phyloP scores from a whole-genome alignment of 1,284 basidiomycete genomes.

The Wallemia hederae region DNA sequence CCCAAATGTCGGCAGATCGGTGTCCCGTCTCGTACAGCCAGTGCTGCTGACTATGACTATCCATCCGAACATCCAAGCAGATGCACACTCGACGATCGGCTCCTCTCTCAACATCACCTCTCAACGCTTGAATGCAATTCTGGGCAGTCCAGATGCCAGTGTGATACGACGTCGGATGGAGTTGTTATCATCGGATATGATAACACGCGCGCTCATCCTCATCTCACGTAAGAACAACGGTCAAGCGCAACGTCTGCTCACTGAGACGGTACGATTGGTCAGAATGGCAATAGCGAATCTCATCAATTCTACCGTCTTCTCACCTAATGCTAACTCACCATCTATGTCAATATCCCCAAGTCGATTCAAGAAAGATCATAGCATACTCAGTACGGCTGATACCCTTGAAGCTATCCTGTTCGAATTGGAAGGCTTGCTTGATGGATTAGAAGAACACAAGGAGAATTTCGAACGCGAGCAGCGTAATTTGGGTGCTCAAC shows the following conservation, averaged over 20 bases:
- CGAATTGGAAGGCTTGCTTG: constrained; percentile 52
- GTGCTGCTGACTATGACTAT: constrained; percentile 66
- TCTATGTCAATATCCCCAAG: constrained; percentile 5
- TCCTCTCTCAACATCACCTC: constrained; percentile 21
- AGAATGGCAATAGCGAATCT: constrained; percentile 44
- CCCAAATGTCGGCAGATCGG: constrained; percentile 44
- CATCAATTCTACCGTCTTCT: constrained; percentile 15
- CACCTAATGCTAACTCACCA: constrained; percentile 5
- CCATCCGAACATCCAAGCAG: constrained; percentile 23
- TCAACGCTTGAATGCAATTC: constrained; percentile 3
- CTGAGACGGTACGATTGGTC: constrained; percentile 61
- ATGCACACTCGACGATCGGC: constrained; percentile 1
- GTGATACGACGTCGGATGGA: constrained; percentile 82
- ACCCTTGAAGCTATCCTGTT: constrained; percentile 52
- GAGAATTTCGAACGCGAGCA: constrained; percentile 67
- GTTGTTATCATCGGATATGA: constrained; percentile 72
- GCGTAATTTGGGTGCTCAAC: constrained; percentile 65
- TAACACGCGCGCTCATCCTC: constrained; percentile 62
- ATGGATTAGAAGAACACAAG: constrained; percentile 64
- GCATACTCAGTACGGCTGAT: constrained; percentile 29
- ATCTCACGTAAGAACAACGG: constrained; percentile 59
- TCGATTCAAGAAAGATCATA: neutral
- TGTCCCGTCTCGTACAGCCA: constrained; percentile 57
- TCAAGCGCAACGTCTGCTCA: constrained; percentile 58
- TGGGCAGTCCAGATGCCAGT: constrained; percentile 34